Conservation (phyloP, 2,329 filamentous ascomycete species). For the Diplocarpon rosae region DNA sequence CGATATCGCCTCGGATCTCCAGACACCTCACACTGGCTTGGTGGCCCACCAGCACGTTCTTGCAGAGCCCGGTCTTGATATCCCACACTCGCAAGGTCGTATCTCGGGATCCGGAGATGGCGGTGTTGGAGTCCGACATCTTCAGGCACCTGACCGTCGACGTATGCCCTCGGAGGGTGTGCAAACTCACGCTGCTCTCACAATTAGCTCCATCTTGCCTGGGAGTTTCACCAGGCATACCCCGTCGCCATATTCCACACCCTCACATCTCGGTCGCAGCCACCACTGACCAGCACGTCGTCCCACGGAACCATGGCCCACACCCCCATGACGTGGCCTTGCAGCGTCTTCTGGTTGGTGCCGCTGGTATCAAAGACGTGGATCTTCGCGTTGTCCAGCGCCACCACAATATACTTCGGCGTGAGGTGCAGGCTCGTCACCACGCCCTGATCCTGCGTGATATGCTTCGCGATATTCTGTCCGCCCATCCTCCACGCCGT, state of each 20-base stretch:
- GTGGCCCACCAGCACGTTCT: conserved; percentile 85
- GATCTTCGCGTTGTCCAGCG: conserved; percentile 95
- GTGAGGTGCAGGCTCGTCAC: conserved; percentile 94
- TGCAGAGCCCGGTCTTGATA: conserved; percentile 75
- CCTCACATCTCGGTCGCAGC: conserved; percentile 90
- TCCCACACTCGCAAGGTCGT: conserved; percentile 95
- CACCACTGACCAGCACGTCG: conserved; percentile 87
- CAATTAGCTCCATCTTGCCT: conserved; percentile 22
- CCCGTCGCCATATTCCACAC: conserved; percentile 95
- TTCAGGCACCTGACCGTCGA: conserved; percentile 95
- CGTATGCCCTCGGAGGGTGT: conserved; percentile 86
- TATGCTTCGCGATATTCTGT: conserved; percentile 71
- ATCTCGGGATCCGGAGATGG: conserved; percentile 92
- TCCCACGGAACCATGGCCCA: conserved; percentile 99
- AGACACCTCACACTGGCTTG: conserved; percentile 92
- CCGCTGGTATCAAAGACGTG: conserved; percentile 94
- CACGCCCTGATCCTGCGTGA: conserved; percentile 92
- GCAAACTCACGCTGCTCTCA: conserved; percentile 53
- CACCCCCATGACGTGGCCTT: conserved; percentile 97
- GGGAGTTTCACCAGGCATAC: conserved; percentile 40
- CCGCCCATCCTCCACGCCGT: conserved; percentile 93
- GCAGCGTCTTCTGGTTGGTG: conserved; percentile 74
- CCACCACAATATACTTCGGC: conserved; percentile 92
- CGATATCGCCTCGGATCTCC: conserved; percentile 90
- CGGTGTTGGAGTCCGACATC: conserved; percentile 89